phyloP scores from a whole-genome alignment of 1,284 basidiomycete genomes.

The Afroboletus lepidellus region DNA sequence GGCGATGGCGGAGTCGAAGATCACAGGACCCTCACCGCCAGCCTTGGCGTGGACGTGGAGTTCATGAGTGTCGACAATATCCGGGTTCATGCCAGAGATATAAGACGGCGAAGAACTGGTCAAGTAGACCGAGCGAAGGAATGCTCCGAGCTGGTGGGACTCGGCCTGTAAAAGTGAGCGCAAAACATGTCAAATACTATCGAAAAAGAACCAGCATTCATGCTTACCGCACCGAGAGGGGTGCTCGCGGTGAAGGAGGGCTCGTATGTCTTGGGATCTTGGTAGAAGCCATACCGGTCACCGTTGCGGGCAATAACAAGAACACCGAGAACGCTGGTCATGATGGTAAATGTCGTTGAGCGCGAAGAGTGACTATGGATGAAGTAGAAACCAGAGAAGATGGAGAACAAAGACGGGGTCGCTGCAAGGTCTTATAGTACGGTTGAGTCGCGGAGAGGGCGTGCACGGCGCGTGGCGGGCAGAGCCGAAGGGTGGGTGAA shows the following conservation, averaged over 20 bases:
- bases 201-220: background rate
- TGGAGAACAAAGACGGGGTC: conserved; percentile 12
- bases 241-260: conserved; percentile 76
- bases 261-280: conserved; percentile 70
- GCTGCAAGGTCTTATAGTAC: conserved; percentile 26
- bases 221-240: conserved; percentile 73
- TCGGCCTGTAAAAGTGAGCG: conserved; percentile 49
- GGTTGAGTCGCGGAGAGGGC: conserved; percentile 24
- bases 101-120: conserved; percentile 58
- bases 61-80: conserved; percentile 69
- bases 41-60: conserved; percentile 77
- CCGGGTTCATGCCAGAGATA: conserved; percentile 64
- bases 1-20: conserved; percentile 80
- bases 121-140: conserved; percentile 72
- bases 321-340: conserved; percentile 76
- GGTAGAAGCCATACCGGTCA: conserved; percentile 70
- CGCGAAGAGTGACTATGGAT: conserved; percentile 15
- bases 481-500: conserved; percentile 32
- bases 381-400: conserved; percentile 18
- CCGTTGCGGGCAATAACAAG: conserved; percentile 84
- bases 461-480: conserved; percentile 30
- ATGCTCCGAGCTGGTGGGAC: conserved; percentile 67
- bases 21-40: conserved; percentile 80
- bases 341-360: conserved; percentile 22
- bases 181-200: conserved; percentile 1